phyloP scores from a whole-genome alignment of 495 filamentous ascomycete species.

The Pyrenula aspistea region DNA sequence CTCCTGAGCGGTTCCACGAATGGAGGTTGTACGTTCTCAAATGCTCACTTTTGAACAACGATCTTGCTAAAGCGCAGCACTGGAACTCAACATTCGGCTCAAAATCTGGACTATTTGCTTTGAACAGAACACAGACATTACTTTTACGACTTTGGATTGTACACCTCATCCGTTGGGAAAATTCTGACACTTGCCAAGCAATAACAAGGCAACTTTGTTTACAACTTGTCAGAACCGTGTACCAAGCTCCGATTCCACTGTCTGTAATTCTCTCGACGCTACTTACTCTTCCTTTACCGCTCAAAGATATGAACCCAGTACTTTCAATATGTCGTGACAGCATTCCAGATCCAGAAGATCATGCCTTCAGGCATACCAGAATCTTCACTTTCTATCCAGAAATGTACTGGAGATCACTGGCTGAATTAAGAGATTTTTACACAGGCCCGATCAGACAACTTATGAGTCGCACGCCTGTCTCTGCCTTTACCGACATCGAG shows the following conservation, averaged over 20 bases:
- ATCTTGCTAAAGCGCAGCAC: not conserved
- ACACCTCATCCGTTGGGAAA: not conserved
- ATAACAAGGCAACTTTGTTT: not conserved
- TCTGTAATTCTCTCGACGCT: not conserved
- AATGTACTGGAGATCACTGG: not conserved
- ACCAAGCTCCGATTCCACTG: not conserved
- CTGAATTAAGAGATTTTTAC: not conserved
- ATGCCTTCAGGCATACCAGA: not conserved
- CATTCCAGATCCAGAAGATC: not conserved
- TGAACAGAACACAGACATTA: not conserved
- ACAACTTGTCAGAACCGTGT: not conserved
- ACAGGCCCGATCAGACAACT: not conserved
- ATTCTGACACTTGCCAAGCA: not conserved
- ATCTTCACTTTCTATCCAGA: not conserved
- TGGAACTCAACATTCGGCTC: not conserved
- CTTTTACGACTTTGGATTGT: not conserved
- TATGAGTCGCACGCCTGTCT: not conserved
- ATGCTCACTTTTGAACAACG: not conserved
- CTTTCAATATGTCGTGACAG: not conserved
- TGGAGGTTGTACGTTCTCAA: not conserved
- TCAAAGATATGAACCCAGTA: not conserved
- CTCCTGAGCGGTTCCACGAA: not conserved
- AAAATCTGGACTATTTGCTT: not conserved
- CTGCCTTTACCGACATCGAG: not conserved
- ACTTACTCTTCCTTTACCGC: not conserved